Evolutionary conservation across 331 rosid genomes (phyloP), one percentile per base, ranked within the genome.

Genomic region (Phaseolus coccineus): DNA sequence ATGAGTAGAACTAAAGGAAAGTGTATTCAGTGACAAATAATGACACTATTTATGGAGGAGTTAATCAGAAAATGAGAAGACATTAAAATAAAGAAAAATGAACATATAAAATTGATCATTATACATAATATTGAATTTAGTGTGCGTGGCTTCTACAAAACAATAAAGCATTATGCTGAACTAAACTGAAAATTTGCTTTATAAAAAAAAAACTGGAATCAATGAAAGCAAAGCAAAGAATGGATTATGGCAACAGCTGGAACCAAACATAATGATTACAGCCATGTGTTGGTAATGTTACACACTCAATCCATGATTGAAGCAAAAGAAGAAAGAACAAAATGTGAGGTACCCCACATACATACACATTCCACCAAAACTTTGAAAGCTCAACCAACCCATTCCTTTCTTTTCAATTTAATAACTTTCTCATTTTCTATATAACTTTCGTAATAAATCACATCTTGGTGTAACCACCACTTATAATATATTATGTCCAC

Each of bases 381-480:
- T 28, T 76, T 82, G 85, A 82, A n/a, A 82, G 69, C 63, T 73
- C 70, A 82, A 77, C 82, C 8, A 82, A 70, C 63, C 3, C 3
- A 67, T 75, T 33, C 46, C 69, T 16, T 63, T 63, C 69, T 15
- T 33, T 62, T 62, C 13, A 62, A 62, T 30, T 62, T 28, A 28
- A 59, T 59, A 58, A 12, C 8, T 59, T 59, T 28, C 47, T 2
- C 13, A 42, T 42, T 42, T 10, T 42, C 10, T 42, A 42, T 42
- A 8, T 42, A 8, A 42, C 13, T 42, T 42, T 42, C 9, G 2
- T 10, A 9, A 42, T 42, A 42, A 42, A 42, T 40, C 11, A 40
- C 6, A 40, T 8, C 3, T 9, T 42, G 12, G 9, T 42, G 9
- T 9, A 42, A 42, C 13, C 9, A 9, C 47, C 47, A 42, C 12